A percentile compares a stretch with the other conserved stretches of the same genome.
phyloP scores from a whole-genome alignment of 2,329 filamentous ascomycete genomes.

The Calonectria fujianensis region DNA sequence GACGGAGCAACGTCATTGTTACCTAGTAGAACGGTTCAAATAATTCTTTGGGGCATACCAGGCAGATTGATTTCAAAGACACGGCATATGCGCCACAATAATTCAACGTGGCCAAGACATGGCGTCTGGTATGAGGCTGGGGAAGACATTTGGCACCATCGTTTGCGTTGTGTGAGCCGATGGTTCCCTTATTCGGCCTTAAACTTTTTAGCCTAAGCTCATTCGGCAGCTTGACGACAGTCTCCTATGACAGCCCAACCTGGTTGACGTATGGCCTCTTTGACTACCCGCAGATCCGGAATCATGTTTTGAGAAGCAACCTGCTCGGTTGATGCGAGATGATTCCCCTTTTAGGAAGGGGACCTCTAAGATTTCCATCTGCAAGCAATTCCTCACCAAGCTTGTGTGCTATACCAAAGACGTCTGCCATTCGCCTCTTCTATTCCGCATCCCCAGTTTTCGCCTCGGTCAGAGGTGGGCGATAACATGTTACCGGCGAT shows the following conservation, averaged over 20 bases:
- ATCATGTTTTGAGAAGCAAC: conserved; percentile 8
- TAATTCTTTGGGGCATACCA: not conserved
- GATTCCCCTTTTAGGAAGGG: not conserved
- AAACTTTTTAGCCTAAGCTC: not conserved
- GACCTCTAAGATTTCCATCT: not conserved
- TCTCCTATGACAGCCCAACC: not conserved
- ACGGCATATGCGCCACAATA: not conserved
- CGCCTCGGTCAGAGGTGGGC: not conserved
- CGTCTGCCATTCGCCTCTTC: not conserved
- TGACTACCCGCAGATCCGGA: not conserved
- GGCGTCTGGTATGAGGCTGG: conserved; percentile 1
- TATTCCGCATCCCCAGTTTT: not conserved
- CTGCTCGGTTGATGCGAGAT: not conserved
- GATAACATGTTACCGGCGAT: not conserved
- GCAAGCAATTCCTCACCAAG: not conserved
- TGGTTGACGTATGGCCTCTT: not conserved
- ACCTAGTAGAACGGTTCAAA: not conserved
- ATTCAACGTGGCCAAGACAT: not conserved
- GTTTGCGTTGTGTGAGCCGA: not conserved
- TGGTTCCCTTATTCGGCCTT: not conserved
- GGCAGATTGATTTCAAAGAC: no score
- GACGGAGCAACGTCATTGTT: not conserved
- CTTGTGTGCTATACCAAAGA: conserved; percentile 16
- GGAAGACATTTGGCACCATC: not conserved
- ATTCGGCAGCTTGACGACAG: not conserved